phyloP scores from a whole-genome alignment of 176 grass and related monocot species.

The Bromus sterilis region DNA sequence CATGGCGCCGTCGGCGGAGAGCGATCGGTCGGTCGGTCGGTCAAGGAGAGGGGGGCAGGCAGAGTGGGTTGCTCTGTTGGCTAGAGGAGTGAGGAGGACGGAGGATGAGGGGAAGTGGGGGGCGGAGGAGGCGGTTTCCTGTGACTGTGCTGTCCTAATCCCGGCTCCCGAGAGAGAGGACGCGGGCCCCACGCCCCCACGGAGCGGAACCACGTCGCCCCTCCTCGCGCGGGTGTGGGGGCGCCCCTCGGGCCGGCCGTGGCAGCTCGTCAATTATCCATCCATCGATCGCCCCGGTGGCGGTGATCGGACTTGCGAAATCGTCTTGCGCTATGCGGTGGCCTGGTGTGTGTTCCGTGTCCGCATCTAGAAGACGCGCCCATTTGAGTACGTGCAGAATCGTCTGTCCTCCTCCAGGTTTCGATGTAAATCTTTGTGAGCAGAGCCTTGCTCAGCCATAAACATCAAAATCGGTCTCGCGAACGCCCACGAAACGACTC shows the following conservation, averaged over 20 bases:
- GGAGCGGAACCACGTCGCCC: background rate
- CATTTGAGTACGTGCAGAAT: background rate
- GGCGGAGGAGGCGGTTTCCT: background rate
- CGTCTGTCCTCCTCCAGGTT: background rate
- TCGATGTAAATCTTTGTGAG: too few species aligned
- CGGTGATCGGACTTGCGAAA: background rate
- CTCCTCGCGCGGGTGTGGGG: background rate
- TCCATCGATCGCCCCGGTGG: background rate
- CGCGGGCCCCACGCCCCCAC: background rate
- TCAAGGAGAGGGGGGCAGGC: background rate
- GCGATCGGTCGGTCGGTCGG: slow-evolving; percentile 19
- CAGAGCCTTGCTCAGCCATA: too few species aligned
- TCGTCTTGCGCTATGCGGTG: background rate
- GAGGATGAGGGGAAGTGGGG: background rate
- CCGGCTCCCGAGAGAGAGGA: background rate
- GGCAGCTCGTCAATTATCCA: background rate
- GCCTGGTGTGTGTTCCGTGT: background rate
- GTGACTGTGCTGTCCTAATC: background rate
- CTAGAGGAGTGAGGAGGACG: background rate
- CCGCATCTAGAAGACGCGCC: background rate
- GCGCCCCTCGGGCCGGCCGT: background rate
- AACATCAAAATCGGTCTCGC: too few species aligned
- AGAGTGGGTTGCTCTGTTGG: background rate
- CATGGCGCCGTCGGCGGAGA: slow-evolving; percentile 7
- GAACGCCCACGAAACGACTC: too few species aligned